Evolutionary conservation across 225 moss, liverwort and hornwort genomes (phyloP), one percentile per base, ranked within the genome.

Genomic region (Pleurozium schreberi): DNA sequence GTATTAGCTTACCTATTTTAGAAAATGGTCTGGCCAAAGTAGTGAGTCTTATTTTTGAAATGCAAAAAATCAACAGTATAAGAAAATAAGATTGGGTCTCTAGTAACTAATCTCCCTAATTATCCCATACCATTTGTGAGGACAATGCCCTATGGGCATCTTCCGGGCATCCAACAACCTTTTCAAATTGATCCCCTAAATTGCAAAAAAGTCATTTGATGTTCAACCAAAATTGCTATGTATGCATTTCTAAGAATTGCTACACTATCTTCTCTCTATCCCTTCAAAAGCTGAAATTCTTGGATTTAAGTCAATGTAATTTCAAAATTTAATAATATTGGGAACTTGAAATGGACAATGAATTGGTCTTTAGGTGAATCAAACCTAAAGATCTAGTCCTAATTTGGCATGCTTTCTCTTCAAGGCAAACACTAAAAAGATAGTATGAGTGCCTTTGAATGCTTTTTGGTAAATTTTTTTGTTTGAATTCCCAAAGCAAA

Each of bases 1-100:
- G n/a, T n/a, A n/a, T n/a, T n/a, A n/a, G n/a, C n/a, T n/a, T n/a
- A n/a, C n/a, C n/a, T 7, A 31, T 33, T 75, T 50, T 0, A 12
- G 0, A 19, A 31, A 50, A 75, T 33, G 1, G 13, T 34, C 0
- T 33, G 1, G 12, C 33, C 0, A 5, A 20, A 1, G 2, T 1
- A 3, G 1, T 27, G 19, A 75, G 20, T 6, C 7, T 47, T 49
- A 31, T 31, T 26, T 75, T 74, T 1, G 0, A 74, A 74, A 47
- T 18, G 11, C 11, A 4, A 45, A 45, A 23, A 31, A 31, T 74
- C 74, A 45, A 31, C 31, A 47, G 0, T 19, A 18, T 31, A 74
- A 45, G 7, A 23, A 17, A 30, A 26, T 45, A 47, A 27, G 16
- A 73, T 18, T 30, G 6, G 31, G 2, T 75, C 18, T 75, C 11